Evolutionary conservation across 2,329 filamentous ascomycete species (phyloP).

Genomic region (Botryotinia narcissicola): DNA sequence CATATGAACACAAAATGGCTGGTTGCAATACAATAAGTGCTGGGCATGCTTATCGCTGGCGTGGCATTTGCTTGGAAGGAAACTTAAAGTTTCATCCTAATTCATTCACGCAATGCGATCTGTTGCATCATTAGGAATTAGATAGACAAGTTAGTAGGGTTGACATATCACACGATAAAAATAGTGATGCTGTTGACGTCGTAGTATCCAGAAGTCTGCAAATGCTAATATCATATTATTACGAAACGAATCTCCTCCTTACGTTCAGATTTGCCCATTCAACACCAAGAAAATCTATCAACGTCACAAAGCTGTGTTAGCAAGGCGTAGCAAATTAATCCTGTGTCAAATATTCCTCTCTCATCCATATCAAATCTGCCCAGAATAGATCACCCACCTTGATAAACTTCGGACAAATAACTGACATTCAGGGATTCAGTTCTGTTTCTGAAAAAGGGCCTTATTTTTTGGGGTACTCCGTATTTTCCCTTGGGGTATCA

Average conservation of each 20-base stretch:
- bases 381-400: neutral
- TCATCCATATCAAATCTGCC: neutral
- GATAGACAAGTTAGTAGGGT: neutral
- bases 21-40: neutral
- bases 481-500: constrained; percentile 12
- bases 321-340: neutral
- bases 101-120: neutral
- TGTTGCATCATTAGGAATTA: neutral
- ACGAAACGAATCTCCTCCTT: neutral
- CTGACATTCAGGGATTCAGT: neutral
- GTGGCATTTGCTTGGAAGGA: neutral
- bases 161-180: neutral
- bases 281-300: neutral
- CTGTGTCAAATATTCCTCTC: neutral
- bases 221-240: neutral
- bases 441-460: constrained; percentile 6
- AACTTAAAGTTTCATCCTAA: neutral
- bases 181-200: neutral
- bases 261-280: neutral
- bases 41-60: constrained; percentile 7
- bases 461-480: constrained; percentile 14
- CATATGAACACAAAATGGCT: neutral
- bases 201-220: neutral
- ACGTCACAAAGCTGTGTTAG: neutral
- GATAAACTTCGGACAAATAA: constrained; percentile 14